A percentile compares a stretch with the other conserved stretches of the same genome.
These are phyloP conservation scores for Colletotrichum echinochloae DNA, from an alignment of 2,329 filamentous ascomycete species.

Conservation along the genomic window DNA sequence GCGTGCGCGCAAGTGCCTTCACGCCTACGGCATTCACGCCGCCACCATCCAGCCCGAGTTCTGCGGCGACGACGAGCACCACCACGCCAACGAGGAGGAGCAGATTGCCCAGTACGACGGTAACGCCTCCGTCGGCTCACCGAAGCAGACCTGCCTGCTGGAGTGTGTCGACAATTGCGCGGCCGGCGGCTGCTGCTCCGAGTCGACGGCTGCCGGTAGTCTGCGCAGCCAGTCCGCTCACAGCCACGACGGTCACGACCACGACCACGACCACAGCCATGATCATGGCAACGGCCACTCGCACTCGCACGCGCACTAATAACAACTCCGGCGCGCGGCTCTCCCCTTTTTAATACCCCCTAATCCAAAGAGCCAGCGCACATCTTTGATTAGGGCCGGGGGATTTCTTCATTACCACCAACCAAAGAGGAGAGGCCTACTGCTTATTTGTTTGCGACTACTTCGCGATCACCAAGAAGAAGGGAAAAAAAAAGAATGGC, in stretches of 20 bases:
- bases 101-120: constrained; percentile 50
- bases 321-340: background rate
- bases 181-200: constrained; percentile 59
- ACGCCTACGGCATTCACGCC: constrained; percentile 95
- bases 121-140: constrained; percentile 43
- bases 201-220: constrained; percentile 48
- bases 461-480: constrained; percentile 21
- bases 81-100: constrained; percentile 47
- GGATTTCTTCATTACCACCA: constrained; percentile 1
- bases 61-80: constrained; percentile 64
- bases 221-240: constrained; percentile 49
- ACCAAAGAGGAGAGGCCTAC: constrained; percentile 9
- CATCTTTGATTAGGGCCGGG: constrained; percentile 3
- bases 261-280: constrained; percentile 20
- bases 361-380: constrained; percentile 8
- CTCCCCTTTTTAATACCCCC: background rate
- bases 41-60: constrained; percentile 98
- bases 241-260: constrained; percentile 47
- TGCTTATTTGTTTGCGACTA: constrained; percentile 1
- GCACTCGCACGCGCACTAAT: constrained; percentile 32
- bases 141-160: constrained; percentile 58
- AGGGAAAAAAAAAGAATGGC: constrained; percentile 29
- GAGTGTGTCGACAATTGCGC: constrained; percentile 64
- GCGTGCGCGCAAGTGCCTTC: constrained; percentile 86
- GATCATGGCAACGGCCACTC: constrained; percentile 11